Base-by-base conservation (phyloP, 2,329 filamentous ascomycete genomes). In the Madurella mycetomatis region DNA sequence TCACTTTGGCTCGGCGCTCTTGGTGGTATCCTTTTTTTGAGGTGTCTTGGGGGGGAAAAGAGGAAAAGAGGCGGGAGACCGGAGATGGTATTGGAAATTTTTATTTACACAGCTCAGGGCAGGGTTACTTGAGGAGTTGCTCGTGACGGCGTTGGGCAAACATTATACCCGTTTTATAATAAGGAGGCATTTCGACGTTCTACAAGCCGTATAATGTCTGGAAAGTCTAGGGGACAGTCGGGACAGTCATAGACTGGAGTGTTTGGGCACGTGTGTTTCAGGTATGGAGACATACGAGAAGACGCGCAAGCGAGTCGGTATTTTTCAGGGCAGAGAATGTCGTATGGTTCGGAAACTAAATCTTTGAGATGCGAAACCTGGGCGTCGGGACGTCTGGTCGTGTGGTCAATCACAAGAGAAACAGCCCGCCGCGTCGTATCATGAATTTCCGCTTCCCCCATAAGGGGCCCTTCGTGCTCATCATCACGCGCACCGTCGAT, bases 81-180 rank as follows among this genome's bases (percentile, higher is more conserved):
- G 34, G 34, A 25, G 9, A 9, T 37, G 34, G 13, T 12, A 4
- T 11, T 37, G 34, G 34, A 37, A 4, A 37, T 2, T 4, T 15
- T 11, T 37, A n/a, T 25, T n/a, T 25, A 31, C 18, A 47, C 32
- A 18, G 34, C 25, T 30, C 44, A 18, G 31, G 19, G 44, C 44
- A 39, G 44, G 50, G 39, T 37, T 43, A 39, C 40, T 44, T 17
- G 32, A 51, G 43, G 25, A 40, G 45, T 47, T 37, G 37, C 16
- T 30, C 44, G 41, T 41, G 44, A 40, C 49, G 55, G 50, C 55
- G 58, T 56, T 59, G 56, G 58, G 40, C 19, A 52, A 18, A 44
- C 37, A 52, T 51, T 56, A 61, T 56, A 57, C 57, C 57, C 53
- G 15, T 61, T 40, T 54, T 60, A 18, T 61, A 57, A 58, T 56